A percentile compares a stretch with the other conserved stretches of the same genome.
Evolutionary conservation across 495 filamentous ascomycete species (phyloP).

Genomic region (Penicillium angulare): DNA sequence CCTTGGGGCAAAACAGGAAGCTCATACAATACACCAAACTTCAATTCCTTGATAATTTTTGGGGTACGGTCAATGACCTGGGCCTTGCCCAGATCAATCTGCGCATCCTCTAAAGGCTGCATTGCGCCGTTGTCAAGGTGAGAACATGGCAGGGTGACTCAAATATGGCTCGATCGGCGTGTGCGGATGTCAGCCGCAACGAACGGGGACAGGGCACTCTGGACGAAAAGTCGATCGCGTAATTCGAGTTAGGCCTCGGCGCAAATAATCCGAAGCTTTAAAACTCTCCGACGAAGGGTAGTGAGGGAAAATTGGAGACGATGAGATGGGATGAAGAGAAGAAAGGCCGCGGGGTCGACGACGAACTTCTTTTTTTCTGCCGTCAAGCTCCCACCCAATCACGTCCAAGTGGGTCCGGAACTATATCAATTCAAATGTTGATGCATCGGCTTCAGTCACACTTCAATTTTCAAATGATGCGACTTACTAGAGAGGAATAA

Average conservation of each 20-base stretch:
- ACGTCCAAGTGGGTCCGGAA: not conserved
- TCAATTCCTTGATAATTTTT: constrained; percentile 87
- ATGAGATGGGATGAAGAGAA: not conserved
- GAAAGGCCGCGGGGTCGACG: constrained; percentile 25
- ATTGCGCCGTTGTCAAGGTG: constrained; percentile 42
- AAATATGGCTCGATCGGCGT: constrained; percentile 25
- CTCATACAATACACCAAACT: constrained; percentile 85
- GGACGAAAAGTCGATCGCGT: not conserved
- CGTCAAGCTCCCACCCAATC: constrained; percentile 19
- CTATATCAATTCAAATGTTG: not conserved
- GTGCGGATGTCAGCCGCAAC: constrained; percentile 21
- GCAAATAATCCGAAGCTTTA: not conserved
- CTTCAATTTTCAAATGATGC: no score
- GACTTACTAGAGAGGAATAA: no score
- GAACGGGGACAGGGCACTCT: not conserved
- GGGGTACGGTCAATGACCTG: constrained; percentile 85
- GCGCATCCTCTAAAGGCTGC: constrained; percentile 49
- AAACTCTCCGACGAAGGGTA: not conserved
- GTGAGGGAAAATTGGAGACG: not conserved
- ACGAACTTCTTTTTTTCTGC: constrained; percentile 36
- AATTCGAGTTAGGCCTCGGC: not conserved
- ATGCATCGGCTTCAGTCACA: not conserved
- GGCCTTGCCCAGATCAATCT: constrained; percentile 67
- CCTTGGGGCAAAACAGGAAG: constrained; percentile 2
- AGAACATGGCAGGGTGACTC: constrained; percentile 42